Evolutionary conservation across 176 grass and related monocot genomes (phyloP).

Genomic region (Typha latifolia): DNA sequence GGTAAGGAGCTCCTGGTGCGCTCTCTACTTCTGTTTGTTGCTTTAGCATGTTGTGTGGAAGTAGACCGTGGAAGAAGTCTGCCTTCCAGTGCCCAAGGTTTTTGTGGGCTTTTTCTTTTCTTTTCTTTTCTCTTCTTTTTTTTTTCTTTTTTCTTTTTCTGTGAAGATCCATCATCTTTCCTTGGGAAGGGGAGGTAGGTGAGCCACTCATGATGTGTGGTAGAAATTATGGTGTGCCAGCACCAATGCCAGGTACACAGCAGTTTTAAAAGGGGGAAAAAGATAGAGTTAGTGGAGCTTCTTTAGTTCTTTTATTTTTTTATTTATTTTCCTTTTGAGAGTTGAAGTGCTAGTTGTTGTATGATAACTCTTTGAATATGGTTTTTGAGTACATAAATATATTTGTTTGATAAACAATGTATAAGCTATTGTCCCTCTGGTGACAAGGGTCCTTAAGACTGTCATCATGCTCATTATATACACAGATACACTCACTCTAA

Average conservation of each 20-base stretch:
- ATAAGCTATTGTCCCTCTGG: background rate
- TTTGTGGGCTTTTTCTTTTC: slow-evolving; percentile 41
- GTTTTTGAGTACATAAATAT: slow-evolving; percentile 7
- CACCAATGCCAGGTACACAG: slow-evolving; percentile 1
- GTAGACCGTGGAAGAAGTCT: slow-evolving; percentile 41
- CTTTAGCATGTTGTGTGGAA: slow-evolving; percentile 22
- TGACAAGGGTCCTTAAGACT: background rate
- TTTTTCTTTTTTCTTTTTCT: slow-evolving; percentile 22
- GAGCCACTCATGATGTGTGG: slow-evolving; percentile 26
- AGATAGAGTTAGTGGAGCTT: background rate
- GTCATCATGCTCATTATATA: background rate
- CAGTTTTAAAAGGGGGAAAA: background rate
- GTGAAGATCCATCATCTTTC: background rate
- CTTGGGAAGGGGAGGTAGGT: slow-evolving; percentile 4
- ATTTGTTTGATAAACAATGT: slow-evolving; percentile 9
- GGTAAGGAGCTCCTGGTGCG: slow-evolving; percentile 31
- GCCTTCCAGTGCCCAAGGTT: slow-evolving; percentile 52
- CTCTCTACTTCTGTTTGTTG: background rate
- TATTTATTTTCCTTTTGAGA: slow-evolving; percentile 3
- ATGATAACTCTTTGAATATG: slow-evolving; percentile 1
- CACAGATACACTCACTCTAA: background rate
- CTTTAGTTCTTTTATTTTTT: slow-evolving; percentile 2
- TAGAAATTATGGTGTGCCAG: slow-evolving; percentile 9
- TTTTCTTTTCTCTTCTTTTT: slow-evolving; percentile 16
- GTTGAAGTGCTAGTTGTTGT: background rate